Base-by-base conservation (phyloP, 805 yeast genomes). In the Starmerella vaccinii region DNA sequence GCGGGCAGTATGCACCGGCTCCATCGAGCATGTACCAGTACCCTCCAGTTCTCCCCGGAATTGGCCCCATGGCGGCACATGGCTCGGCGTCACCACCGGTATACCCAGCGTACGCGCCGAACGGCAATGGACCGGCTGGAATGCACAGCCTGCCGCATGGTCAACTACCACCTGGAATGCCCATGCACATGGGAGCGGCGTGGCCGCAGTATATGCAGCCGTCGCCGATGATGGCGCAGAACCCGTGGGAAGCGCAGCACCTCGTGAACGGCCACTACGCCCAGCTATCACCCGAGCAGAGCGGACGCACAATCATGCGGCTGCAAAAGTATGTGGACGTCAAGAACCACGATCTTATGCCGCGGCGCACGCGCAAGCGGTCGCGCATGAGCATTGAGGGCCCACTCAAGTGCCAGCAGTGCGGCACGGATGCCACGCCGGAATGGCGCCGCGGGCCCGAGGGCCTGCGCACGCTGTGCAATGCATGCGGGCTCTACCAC, bases 371-470 rank as follows among this genome's bases (percentile, higher is more conserved):
- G 16, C 55, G 49, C 33, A 47, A 52, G 27, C 59, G 57, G n/a
- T 29, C 32, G 34, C 47, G 52, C 16, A 6, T 10, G 18, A 29
- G 51, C 9, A 19, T 52, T 1, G 57, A 52, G 21, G 62, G 58
- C 39, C 53, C 41, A 9, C 54, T 60, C 21, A 49, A 50, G 24
- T 72, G 76, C 57, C 71, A 69, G 38, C 72, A 75, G 52, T 80
- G 84, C 59, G 73, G 71, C n/a, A 70, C 74, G 4, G 65, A 62
- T 7, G 77, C 76, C 42, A 82, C 94, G 0, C 92, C 92, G 0
- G 92, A 84, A 64, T 84, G 95, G 94, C 68, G 94, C 49, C 73
- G 82, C 42, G 92, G 92, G 0, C 92, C 95, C 1, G 75, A 76
- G 49, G 94, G 92, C 2, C 77, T 78, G 13, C 69, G 87, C 35